phyloP scores from a whole-genome alignment of 23 red algal species.

The Gracilaria gracilis region DNA sequence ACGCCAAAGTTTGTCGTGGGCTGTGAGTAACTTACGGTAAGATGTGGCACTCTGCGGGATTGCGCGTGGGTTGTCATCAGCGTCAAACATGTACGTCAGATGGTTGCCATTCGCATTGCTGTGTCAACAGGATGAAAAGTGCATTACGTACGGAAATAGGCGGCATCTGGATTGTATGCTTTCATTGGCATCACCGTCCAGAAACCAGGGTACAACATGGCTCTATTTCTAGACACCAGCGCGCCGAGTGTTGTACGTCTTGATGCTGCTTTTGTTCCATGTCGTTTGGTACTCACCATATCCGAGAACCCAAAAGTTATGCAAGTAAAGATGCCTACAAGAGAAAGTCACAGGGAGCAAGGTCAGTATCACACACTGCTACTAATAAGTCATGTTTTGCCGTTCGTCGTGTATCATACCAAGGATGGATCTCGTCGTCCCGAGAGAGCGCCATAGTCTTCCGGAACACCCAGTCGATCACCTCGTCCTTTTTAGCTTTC shows the following conservation, averaged over 20 bases:
- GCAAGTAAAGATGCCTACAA: constrained; percentile 54
- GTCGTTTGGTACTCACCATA: constrained; percentile 49
- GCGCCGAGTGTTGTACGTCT: constrained; percentile 11
- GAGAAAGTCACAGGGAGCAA: background rate
- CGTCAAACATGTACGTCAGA: background rate
- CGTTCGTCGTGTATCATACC: background rate
- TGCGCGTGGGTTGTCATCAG: background rate
- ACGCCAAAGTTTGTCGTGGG: background rate
- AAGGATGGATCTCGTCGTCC: constrained; percentile 59
- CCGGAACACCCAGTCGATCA: constrained; percentile 62
- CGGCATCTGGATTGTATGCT: constrained; percentile 39
- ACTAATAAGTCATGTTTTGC: background rate
- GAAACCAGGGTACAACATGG: constrained; percentile 47
- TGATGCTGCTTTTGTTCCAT: constrained; percentile 41
- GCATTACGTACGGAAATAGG: constrained; percentile 42
- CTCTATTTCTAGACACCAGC: constrained; percentile 42
- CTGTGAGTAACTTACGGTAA: constrained; percentile 39
- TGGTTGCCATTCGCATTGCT: background rate
- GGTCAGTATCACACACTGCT: constrained; percentile 11
- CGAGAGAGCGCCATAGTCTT: constrained; percentile 34
- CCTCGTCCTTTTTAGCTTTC: constrained; percentile 57
- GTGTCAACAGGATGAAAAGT: background rate
- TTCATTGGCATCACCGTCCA: constrained; percentile 63
- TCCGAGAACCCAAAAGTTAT: constrained; percentile 64
- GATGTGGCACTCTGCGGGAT: constrained; percentile 45